These are phyloP conservation scores for Leishmania martiniquensis DNA, from an alignment of 208 protist species.

Conservation along the genomic window DNA sequence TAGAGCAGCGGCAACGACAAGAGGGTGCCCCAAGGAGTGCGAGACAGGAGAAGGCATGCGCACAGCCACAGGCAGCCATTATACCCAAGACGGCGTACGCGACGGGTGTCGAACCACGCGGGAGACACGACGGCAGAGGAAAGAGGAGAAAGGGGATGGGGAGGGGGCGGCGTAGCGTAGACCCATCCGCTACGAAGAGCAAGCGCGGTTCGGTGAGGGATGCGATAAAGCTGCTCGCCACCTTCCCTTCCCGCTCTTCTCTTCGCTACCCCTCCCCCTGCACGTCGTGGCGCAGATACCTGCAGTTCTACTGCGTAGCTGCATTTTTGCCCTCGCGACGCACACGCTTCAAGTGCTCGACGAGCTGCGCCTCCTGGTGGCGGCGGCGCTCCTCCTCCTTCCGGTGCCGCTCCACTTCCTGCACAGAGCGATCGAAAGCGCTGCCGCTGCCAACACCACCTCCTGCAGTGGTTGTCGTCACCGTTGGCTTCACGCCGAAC, in stretches of 20 bases:
- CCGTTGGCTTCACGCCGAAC: slow-evolving; percentile 52
- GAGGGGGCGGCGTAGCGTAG: not conserved
- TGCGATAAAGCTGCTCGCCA: not conserved
- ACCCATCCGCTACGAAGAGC: not conserved
- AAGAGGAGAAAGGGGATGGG: not conserved
- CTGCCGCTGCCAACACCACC: not conserved
- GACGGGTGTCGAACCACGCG: not conserved
- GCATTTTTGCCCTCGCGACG: slow-evolving; percentile 36
- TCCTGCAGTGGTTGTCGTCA: not conserved
- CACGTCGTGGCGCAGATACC: not conserved
- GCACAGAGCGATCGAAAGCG: slow-evolving; percentile 60
- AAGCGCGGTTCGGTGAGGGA: not conserved
- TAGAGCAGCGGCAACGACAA: not conserved
- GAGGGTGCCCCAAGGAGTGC: not conserved
- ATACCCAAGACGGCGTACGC: not conserved
- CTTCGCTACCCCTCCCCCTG: not conserved
- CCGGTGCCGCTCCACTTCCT: slow-evolving; percentile 49
- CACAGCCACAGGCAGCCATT: not conserved
- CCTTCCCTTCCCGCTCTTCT: not conserved
- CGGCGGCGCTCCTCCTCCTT: slow-evolving; percentile 50
- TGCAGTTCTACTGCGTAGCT: not conserved
- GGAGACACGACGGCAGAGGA: not conserved
- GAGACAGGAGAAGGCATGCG: not conserved
- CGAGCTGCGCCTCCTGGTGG: slow-evolving; percentile 63
- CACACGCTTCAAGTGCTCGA: slow-evolving; percentile 73